Percentiles rank a stretch among this genome's conserved stretches.
phyloP scores from a whole-genome alignment of 2,329 filamentous ascomycete genomes.

The Akanthomyces dipterigenus region DNA sequence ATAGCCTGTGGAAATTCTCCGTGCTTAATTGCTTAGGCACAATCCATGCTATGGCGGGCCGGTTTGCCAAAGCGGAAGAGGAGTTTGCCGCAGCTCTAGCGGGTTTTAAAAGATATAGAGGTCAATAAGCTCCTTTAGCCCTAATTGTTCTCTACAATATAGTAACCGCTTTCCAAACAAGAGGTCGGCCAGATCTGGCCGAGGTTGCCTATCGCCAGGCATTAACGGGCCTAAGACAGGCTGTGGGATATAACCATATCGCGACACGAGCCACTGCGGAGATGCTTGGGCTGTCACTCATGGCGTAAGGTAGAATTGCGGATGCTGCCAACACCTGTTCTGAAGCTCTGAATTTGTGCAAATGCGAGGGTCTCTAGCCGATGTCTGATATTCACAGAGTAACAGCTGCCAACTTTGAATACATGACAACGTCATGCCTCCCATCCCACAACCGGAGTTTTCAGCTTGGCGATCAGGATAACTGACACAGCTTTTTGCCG shows the following conservation, averaged over 20 bases:
- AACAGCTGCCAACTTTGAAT: not conserved
- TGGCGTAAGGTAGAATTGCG: not conserved
- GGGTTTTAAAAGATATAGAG: not conserved
- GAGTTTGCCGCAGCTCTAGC: not conserved
- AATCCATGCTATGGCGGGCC: not conserved
- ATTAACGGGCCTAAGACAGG: not conserved
- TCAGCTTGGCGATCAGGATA: not conserved
- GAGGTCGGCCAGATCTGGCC: not conserved
- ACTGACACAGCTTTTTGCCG: too few relatives aligned
- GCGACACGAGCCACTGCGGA: not conserved
- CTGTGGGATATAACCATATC: not conserved
- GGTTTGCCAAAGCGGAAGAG: not conserved
- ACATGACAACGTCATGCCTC: not conserved
- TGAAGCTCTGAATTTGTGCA: conserved; percentile 20
- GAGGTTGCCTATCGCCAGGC: not conserved
- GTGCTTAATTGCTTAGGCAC: not conserved
- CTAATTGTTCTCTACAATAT: not conserved
- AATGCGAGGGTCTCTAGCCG: not conserved
- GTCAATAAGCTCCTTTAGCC: not conserved
- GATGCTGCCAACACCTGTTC: not conserved
- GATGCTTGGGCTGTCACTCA: not conserved
- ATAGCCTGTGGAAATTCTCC: not conserved
- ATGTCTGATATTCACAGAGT: not conserved
- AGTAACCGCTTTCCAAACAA: not conserved
- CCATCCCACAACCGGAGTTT: not conserved